A percentile compares a stretch with the other conserved stretches of the same genome.
These are phyloP conservation scores for Piromyces finnis DNA, from an alignment of 192 early-diverging fungal species.

Conservation along the genomic window DNA sequence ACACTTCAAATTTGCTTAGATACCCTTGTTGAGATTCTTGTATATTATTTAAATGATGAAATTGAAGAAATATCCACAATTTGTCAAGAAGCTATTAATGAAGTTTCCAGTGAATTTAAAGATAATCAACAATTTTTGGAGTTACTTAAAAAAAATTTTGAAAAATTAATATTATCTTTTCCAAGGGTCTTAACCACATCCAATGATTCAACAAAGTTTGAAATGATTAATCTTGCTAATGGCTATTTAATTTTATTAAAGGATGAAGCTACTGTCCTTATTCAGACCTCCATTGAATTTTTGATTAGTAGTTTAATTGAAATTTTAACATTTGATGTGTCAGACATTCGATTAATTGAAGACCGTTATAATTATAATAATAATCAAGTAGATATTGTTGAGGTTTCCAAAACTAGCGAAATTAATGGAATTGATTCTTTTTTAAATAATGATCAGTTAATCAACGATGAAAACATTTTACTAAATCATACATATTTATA, in stretches of 20 bases:
- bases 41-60: neutral
- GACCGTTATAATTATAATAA: neutral
- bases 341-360: neutral
- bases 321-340: neutral
- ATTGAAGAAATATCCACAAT: neutral
- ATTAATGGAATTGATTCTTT: neutral
- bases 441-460: too few species aligned
- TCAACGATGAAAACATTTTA: neutral
- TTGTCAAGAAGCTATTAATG: neutral
- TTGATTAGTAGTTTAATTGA: neutral
- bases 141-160: neutral
- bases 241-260: neutral
- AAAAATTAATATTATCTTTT: neutral
- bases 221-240: neutral
- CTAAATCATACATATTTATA: neutral
- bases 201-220: neutral
- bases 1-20: neutral
- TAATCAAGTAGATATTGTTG: neutral
- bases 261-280: neutral
- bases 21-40: neutral
- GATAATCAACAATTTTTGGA: neutral
- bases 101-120: neutral
- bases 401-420: neutral
- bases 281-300: neutral
- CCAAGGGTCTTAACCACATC: neutral